Conservation (phyloP, 495 filamentous ascomycete species). For the Friedmanniomyces endolithicus region DNA sequence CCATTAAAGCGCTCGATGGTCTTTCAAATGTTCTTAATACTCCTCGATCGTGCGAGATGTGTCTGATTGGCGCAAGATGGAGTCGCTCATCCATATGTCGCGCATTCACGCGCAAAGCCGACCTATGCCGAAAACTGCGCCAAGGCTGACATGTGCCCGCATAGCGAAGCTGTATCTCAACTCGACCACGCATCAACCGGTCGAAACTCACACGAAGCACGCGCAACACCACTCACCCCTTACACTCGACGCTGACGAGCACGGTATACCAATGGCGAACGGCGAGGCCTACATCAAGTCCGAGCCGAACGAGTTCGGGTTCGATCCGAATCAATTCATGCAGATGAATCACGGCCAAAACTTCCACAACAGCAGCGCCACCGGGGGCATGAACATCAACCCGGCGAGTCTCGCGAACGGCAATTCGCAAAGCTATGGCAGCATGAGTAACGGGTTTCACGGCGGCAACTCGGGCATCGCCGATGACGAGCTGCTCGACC, state of each 20-base stretch:
- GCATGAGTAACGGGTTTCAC: constrained; percentile 15
- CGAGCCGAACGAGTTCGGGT: constrained; percentile 57
- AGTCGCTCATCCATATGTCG: background rate
- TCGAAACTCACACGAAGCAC: constrained; percentile 23
- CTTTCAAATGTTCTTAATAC: background rate
- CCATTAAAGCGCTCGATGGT: background rate
- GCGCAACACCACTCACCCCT: constrained; percentile 19
- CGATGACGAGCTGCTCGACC: constrained; percentile 54
- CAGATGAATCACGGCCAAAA: constrained; percentile 53
- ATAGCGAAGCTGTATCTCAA: background rate
- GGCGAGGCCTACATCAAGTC: constrained; percentile 56
- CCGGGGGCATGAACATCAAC: constrained; percentile 57
- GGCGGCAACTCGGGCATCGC: constrained; percentile 42
- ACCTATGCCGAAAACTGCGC: background rate
- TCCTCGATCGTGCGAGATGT: background rate
- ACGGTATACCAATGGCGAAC: constrained; percentile 26
- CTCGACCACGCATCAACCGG: constrained; percentile 4
- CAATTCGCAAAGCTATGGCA: constrained; percentile 23
- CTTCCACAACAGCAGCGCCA: constrained; percentile 40
- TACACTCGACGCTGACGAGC: constrained; percentile 29
- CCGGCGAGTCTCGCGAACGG: constrained; percentile 62
- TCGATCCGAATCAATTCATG: constrained; percentile 41
- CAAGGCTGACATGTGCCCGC: constrained; percentile 4
- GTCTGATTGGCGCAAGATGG: background rate
- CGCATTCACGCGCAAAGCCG: constrained; percentile 4